phyloP scores from a whole-genome alignment of 2,329 filamentous ascomycete species.

The Verticillium albo-atrum region DNA sequence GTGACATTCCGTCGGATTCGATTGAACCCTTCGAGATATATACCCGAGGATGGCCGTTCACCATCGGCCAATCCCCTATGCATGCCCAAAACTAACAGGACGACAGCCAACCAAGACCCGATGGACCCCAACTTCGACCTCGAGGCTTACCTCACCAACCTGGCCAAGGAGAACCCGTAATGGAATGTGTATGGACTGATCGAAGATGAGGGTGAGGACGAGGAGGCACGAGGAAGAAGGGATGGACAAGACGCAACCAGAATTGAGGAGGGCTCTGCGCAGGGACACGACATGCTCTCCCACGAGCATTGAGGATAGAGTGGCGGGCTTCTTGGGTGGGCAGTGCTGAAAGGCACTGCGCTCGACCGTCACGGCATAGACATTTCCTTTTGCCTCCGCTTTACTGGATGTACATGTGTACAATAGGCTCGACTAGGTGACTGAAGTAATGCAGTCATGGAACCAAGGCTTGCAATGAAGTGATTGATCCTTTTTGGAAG shows the following conservation, averaged over 20 bases:
- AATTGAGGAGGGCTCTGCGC: conserved; percentile 10
- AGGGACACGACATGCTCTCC: conserved; percentile 5
- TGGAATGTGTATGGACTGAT: background rate
- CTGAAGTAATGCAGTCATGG: conserved; percentile 9
- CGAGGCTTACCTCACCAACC: conserved; percentile 72
- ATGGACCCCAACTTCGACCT: conserved; percentile 89
- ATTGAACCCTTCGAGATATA: background rate
- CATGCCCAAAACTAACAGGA: background rate
- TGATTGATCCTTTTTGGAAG: background rate
- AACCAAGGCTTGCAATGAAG: background rate
- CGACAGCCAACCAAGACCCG: conserved; percentile 66
- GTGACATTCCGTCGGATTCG: conserved; percentile 8
- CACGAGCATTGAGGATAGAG: background rate
- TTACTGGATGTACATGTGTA: conserved; percentile 48
- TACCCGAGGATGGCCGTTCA: background rate
- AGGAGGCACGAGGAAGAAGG: conserved; percentile 18
- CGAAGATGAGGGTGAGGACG: conserved; percentile 17
- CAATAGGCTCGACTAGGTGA: conserved; percentile 48
- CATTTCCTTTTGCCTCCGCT: conserved; percentile 40
- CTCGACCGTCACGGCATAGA: conserved; percentile 43
- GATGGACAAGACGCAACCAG: conserved; percentile 19
- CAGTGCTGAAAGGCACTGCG: conserved; percentile 30
- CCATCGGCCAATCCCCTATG: background rate
- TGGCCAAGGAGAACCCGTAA: conserved; percentile 51
- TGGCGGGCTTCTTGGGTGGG: conserved; percentile 1